Evolutionary conservation across 75 land plant species (phyloP), one percentile per base, ranked within the genome.

Genomic region (Azolla pinnata): DNA sequence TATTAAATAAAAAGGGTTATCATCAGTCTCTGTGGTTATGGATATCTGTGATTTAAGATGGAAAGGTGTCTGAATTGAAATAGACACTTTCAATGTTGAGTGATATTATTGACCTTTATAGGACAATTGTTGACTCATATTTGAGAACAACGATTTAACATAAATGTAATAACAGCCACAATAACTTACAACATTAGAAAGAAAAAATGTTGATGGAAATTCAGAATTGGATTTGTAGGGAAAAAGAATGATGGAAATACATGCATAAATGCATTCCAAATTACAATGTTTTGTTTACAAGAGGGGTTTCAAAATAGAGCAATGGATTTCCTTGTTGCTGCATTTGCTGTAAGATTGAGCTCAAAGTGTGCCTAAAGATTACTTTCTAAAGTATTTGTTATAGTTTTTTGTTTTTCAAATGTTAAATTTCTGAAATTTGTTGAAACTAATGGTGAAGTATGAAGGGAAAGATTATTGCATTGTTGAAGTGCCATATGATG

Each of bases 221-320:
- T n/a, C n/a, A n/a, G n/a, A n/a, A n/a, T n/a, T n/a, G n/a, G n/a
- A n/a, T n/a, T n/a, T n/a, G n/a, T n/a, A n/a, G n/a, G n/a, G n/a
- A n/a, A n/a, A n/a, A n/a, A n/a, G n/a, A n/a, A 61, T 9, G 63
- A 26, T 2, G 54, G 17, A 25, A 27, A 14, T 10, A 14, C 14
- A 16, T 25, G 8, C 16, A 31, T 8, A 17, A 67, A 67, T 44
- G 51, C 59, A 14, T 67, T 67, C 64, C 64, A 47, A 31, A 47
- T 67, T n/a, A 59, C 33, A 21, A 57, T 67, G 69, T 44, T 67
- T 44, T 57, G 51, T 18, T 23, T 67, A 24, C 52, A 57, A 49
- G 69, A 67, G 49, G 62, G 46, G 51, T 67, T 44, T 45, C 50
- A 44, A 16, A 45, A 67, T 29, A 65, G 45, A 4, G 46, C 29